A percentile compares a stretch with the other conserved stretches of the same genome.
Evolutionary conservation across 345 rosid species (phyloP).

Genomic region (Eucalyptus cloeziana): DNA sequence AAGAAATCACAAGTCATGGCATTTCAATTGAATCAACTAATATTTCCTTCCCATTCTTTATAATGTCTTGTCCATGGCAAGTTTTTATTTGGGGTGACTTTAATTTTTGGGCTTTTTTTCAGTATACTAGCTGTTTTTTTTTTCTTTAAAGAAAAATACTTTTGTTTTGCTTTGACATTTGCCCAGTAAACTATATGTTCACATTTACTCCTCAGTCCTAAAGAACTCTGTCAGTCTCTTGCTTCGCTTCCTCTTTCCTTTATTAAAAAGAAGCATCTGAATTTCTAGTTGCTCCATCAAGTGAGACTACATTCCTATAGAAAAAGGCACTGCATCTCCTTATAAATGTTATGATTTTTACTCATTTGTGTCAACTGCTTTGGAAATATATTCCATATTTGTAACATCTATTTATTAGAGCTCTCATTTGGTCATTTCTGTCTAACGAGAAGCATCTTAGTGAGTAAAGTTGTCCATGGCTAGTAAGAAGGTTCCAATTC

Average conservation of each 20-base stretch:
- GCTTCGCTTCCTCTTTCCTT: not conserved
- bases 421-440: not conserved
- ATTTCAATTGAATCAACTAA: too few relatives aligned
- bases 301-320: not conserved
- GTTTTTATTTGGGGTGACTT: not conserved
- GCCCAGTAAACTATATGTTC: not conserved
- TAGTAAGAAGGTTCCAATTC: too few relatives aligned
- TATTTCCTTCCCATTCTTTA: too few relatives aligned
- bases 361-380: not conserved
- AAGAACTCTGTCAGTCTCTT: not conserved
- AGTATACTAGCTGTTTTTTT: not conserved
- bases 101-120: not conserved
- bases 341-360: not conserved
- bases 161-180: not conserved
- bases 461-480: too few relatives aligned
- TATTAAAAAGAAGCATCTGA: not conserved
- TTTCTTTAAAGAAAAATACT: fast-evolving
- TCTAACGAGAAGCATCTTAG: too few relatives aligned
- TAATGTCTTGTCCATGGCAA: not conserved
- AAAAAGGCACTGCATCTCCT: not conserved
- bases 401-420: not conserved
- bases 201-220: not conserved
- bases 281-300: not conserved
- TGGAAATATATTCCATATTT: not conserved
- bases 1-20: not conserved